Base-by-base conservation (phyloP, 2,329 filamentous ascomycete genomes). In the Neonectria neomacrospora region DNA sequence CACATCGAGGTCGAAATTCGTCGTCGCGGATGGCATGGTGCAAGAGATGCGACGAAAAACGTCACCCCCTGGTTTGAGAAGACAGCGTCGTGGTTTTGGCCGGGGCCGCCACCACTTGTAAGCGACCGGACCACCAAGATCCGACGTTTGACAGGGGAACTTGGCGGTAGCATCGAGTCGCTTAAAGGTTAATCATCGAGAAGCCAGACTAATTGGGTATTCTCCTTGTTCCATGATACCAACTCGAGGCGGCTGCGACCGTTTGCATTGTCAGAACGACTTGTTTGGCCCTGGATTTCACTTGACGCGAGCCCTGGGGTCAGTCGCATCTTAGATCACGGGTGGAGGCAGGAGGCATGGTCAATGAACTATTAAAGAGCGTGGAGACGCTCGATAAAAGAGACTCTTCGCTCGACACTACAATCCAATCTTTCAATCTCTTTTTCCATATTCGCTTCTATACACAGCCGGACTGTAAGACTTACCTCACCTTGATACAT, bases 61-160 rank as follows among this genome's bases (percentile, higher is more conserved):
- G 47, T 37, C n/a, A 48, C 62, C 64, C 41, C 65, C 67, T 67
- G 47, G 56, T 44, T 52, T 58, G 32, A 47, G 41, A n/a, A 53
- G 18, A 9, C 1, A 22, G 12, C 54, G 42, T 28, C 23, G 23
- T 16, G 44, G 47, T 52, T 51, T 51, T 22, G 37, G 45, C 62
- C 50, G 9, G 58, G 53, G 41, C 39, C 44, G 22, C 23, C 23
- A 23, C 16, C 32, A 37, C 30, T 23, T 16, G 23, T 45, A 51
- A 61, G 54, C 57, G 37, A 60, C 32, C n/a, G 22, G 26, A 7
- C 8, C 22, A 14, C 41, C 57, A 23, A 48, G 44, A 47, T 32
- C 47, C 12, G 2, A 42, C 41, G 23, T 8, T 54, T 22, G 37
- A 47, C n/a, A 39, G 16, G 23, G 30, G 18, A 34, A 6, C 51